Base-by-base conservation (phyloP, 306 rosid species). In the Alnus rubra region DNA sequence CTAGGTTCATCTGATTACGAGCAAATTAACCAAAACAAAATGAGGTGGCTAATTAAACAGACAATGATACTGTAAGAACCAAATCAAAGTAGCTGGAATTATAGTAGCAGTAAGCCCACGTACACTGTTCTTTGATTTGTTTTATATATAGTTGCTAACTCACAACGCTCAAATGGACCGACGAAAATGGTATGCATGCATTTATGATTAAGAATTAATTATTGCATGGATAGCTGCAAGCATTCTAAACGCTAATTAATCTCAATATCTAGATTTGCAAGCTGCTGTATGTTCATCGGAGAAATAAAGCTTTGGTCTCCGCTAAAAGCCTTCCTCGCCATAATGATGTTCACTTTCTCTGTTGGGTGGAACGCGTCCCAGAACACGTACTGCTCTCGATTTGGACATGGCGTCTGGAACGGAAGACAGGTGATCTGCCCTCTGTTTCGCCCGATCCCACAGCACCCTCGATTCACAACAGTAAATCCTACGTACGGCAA, bases 321-420 rank as follows among this genome's bases (percentile, higher is more conserved):
- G 76, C 33, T 82, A 80, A 95, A 91, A 74, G 96, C 98, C 77
- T 74, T 88, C 67, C 71, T 85, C 53, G 84, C 98, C 84, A 91
- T 79, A 9, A 92, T 78, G 79, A 89, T 55, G 86, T 92, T 92
- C 33, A 86, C 95, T 56, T 97, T 97, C 78, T 82, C 88, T 0
- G 98, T 94, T 60, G 98, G 97, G 82, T 92, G 98, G 69, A 91
- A 94, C 56, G 98, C 98, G 83, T 94, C 98, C 97, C 97, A 92
- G 75, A 92, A 94, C 37, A 92, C 84, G 28, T 92, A 94, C 69
- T 85, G 87, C 31, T 80, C 82, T 77, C 98, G 79, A 72, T 92
- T 86, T 1, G 84, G 76, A 71, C 97, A 92, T 4, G 98, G 97
- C 3, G 90, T 92, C 80, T 90, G 95, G 78, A 87, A 75, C 1